phyloP scores from a whole-genome alignment of 2,329 filamentous ascomycete genomes.

The Epichloe coenophiala region DNA sequence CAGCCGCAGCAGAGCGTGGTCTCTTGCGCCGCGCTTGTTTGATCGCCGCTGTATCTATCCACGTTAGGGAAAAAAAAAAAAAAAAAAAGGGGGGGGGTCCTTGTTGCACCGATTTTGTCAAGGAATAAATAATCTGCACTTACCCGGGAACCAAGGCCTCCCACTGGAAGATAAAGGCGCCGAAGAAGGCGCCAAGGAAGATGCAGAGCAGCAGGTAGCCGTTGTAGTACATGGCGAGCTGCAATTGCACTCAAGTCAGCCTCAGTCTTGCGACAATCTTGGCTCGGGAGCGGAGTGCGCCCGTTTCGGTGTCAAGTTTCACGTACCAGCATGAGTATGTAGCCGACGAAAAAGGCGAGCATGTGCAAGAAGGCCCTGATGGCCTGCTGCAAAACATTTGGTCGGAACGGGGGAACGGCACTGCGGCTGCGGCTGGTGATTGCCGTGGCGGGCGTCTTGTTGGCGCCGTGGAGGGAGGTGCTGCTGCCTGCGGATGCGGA shows the following conservation, averaged over 20 bases:
- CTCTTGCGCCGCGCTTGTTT: constrained; percentile 23
- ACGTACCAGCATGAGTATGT: constrained; percentile 56
- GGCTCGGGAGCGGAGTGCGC: too few relatives aligned
- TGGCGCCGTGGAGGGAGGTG: constrained; percentile 9
- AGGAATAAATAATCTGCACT: constrained; percentile 5
- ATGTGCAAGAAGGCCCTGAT: constrained; percentile 55
- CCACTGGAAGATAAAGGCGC: constrained; percentile 63
- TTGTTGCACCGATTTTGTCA: too few relatives aligned
- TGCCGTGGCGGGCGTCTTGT: constrained; percentile 9
- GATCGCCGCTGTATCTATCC: constrained; percentile 5
- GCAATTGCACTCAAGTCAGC: neutral
- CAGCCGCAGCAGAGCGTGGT: constrained; percentile 29
- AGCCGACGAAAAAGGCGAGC: constrained; percentile 60
- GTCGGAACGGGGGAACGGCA: constrained; percentile 31
- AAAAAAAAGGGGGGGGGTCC: neutral
- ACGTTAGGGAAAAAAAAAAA: neutral
- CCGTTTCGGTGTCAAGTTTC: neutral
- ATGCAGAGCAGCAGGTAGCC: constrained; percentile 73
- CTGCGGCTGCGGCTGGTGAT: too few relatives aligned
- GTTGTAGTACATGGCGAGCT: constrained; percentile 47
- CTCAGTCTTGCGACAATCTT: neutral
- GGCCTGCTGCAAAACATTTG: constrained; percentile 51
- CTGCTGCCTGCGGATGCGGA: neutral
- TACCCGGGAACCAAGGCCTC: constrained; percentile 31
- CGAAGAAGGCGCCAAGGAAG: constrained; percentile 61